Conservation (phyloP, 306 rosid genomes). For the Lupinus albus region DNA sequence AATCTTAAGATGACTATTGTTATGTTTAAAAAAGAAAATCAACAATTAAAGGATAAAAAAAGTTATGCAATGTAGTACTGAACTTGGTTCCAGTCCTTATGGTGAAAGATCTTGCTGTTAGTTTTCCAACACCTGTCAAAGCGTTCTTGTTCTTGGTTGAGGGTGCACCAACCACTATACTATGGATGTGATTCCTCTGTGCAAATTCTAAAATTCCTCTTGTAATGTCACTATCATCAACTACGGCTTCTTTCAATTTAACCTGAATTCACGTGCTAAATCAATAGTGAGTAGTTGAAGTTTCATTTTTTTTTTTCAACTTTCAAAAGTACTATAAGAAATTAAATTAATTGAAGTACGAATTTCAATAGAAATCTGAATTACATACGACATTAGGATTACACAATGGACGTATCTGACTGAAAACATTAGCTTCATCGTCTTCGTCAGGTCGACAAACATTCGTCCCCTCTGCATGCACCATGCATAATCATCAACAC, state of each 20-base stretch:
- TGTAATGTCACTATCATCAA: conserved; percentile 56
- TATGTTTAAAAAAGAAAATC: background rate
- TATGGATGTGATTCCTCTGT: conserved; percentile 51
- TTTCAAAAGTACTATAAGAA: background rate
- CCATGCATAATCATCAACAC: background rate
- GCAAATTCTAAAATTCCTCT: conserved; percentile 66
- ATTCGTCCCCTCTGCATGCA: conserved; percentile 49
- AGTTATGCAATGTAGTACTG: conserved; percentile 13
- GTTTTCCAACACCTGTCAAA: conserved; percentile 48
- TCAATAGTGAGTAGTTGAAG: conserved; percentile 20
- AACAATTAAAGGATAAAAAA: background rate
- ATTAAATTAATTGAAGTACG: background rate
- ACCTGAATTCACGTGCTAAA: conserved; percentile 48
- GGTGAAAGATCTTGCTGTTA: conserved; percentile 49
- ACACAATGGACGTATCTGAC: conserved; percentile 54
- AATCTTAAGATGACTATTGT: background rate
- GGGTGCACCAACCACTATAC: conserved; percentile 65
- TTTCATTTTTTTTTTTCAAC: conserved; percentile 1
- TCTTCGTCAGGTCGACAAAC: conserved; percentile 37
- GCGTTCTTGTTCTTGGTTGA: conserved; percentile 55
- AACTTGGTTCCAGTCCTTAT: conserved; percentile 42
- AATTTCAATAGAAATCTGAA: background rate
- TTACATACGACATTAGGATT: conserved; percentile 62
- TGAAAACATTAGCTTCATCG: too few species aligned
- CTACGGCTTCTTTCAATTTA: conserved; percentile 66